These are phyloP conservation scores for Lipomyces sp. DNA, from an alignment of 805 yeast species.

Conservation along the genomic window DNA sequence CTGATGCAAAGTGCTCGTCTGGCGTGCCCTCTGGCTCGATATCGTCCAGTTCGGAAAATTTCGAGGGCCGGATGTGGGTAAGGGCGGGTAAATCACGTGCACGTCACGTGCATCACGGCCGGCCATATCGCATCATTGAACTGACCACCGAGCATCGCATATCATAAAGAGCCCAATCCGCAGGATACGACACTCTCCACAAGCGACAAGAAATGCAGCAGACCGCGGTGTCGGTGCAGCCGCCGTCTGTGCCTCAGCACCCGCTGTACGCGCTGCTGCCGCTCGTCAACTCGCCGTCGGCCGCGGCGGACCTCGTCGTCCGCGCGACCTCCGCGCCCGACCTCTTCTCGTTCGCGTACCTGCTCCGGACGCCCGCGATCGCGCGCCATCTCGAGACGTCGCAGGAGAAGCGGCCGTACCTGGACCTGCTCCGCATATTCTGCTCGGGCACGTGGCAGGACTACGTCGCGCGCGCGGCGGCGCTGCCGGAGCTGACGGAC, in stretches of 20 bases:
- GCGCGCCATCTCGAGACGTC: constrained; percentile 2
- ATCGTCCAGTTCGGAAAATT: too few relatives aligned
- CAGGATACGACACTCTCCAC: too few relatives aligned
- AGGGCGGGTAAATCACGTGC: too few relatives aligned
- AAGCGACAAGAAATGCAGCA: too few relatives aligned
- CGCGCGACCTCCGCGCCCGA: constrained; percentile 17
- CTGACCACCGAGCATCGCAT: too few relatives aligned
- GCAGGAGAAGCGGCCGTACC: background rate
- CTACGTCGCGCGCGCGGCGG: constrained; percentile 1
- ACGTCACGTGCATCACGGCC: too few relatives aligned
- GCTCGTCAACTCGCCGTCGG: constrained; percentile 15
- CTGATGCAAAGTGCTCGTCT: too few relatives aligned
- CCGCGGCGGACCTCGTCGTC: constrained; percentile 20
- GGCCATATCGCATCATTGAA: too few relatives aligned
- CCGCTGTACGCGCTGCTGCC: constrained; percentile 20
- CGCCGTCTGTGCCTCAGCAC: constrained; percentile 1
- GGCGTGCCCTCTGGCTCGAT: too few relatives aligned
- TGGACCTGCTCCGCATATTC: constrained; percentile 13
- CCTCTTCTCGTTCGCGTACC: constrained; percentile 8
- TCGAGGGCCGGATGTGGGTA: too few relatives aligned
- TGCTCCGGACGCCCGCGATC: constrained; percentile 2
- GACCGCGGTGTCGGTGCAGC: background rate
- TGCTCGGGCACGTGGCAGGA: constrained; percentile 27
- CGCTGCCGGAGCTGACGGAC: constrained; percentile 10
- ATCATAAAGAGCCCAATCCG: too few relatives aligned